Evolutionary conservation across 768 basidiomycete genomes (phyloP), one percentile per base, ranked within the genome.

Genomic region (Phlebiopsis flavidoalba): DNA sequence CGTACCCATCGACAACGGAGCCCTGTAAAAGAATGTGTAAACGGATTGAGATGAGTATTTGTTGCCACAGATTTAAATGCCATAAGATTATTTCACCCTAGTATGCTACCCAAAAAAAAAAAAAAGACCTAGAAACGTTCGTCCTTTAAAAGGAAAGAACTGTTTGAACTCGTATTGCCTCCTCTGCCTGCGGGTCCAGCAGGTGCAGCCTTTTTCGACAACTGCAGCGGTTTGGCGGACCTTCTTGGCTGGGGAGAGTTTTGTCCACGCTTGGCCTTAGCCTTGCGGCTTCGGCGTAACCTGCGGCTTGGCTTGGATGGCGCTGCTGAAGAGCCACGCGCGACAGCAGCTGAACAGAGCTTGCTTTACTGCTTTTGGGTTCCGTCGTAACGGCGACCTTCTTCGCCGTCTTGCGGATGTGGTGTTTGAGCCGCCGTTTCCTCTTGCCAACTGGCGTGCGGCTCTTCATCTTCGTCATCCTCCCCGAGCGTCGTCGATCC

Each of bases 151-250:
- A 86, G 74, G 71, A 71, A 86, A 86, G 74, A 83, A 86, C 67
- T 79, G 77, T 40, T 76, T 75, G 68, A 88, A 88, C 69, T 84
- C 81, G 68, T 87, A 87, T 31, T n/a, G 76, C 79, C 67, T 79
- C 75, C 48, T 71, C 74, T n/a, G 26, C 67, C 68, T 5, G 59
- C 60, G 40, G n/a, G 11, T 43, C 17, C 40, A 43, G 40, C 40
- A 12, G 63, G 60, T 6, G 53, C 65, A 1, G 63, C 58, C 17
- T 60, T 66, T 66, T 66, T 72, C 59, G 65, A 31, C 26, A 6
- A 6, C 26, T n/a, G 6, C 26, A 31, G 26, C 69, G 33, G n/a
- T n/a, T 50, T 58, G 31, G 63, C 59, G 15, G n/a, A 61, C 65
- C 67, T 67, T 72, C 59, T 67, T 71, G 59, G 73, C 71, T 50